Conservation (phyloP, 768 basidiomycete species). For the Phanerodontia chrysosporium region DNA sequence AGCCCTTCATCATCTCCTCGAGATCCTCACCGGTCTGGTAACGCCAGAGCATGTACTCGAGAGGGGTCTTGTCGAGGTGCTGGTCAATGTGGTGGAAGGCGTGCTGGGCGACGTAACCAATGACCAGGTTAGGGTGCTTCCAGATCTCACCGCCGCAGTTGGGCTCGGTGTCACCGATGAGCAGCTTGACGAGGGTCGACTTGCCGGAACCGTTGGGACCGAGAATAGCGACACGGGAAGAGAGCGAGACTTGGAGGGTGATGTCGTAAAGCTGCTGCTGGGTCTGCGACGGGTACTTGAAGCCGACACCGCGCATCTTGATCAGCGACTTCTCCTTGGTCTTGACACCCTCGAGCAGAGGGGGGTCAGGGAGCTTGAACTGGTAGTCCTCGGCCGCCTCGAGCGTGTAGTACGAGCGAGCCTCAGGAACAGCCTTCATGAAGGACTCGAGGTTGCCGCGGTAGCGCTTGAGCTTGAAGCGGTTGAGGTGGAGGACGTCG, state of each 20-base stretch:
- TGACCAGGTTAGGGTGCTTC: conserved; percentile 99
- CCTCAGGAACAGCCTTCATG: conserved; percentile 92
- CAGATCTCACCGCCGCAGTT: conserved; percentile 97
- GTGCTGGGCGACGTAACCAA: conserved; percentile 98
- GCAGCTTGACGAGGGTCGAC: conserved; percentile 93
- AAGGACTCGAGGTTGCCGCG: conserved; percentile 93
- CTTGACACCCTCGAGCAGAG: conserved; percentile 98
- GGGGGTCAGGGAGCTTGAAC: conserved; percentile 97
- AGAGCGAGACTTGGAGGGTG: conserved; percentile 93
- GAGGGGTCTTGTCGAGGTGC: conserved; percentile 97
- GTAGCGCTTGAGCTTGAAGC: conserved; percentile 96
- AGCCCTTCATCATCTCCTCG: conserved; percentile 94
- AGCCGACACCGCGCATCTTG: conserved; percentile 97
- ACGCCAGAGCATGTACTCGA: conserved; percentile 99
- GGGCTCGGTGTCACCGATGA: conserved; percentile 94
- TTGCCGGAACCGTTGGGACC: conserved; percentile 99
- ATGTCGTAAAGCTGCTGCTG: conserved; percentile 93
- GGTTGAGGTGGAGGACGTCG: conserved; percentile 95
- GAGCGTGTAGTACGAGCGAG: conserved; percentile 96
- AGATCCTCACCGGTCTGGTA: conserved; percentile 99
- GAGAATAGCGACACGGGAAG: conserved; percentile 96
- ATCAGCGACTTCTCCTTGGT: conserved; percentile 96
- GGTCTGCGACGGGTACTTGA: conserved; percentile 87
- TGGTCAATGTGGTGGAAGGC: conserved; percentile 99
- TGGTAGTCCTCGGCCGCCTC: conserved; percentile 95